Conservation (phyloP, 2,329 filamentous ascomycete genomes). For the Aureobasidium musti region DNA sequence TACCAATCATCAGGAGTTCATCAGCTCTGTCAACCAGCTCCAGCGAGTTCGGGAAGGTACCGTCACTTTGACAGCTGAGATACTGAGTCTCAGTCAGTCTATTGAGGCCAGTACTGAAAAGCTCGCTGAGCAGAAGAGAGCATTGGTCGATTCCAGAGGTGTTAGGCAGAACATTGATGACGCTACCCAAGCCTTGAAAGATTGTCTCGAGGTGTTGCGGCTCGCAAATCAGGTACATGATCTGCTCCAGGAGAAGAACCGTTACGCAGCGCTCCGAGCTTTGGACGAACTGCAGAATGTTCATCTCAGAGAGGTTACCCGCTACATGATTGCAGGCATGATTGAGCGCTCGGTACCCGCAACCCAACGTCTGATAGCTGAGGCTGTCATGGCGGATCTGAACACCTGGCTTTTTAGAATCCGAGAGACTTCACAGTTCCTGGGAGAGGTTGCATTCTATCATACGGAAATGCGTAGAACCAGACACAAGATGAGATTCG, state of each 20-base stretch:
- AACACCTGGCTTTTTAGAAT: conserved; percentile 97
- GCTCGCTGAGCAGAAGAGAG: conserved; percentile 90
- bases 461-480: conserved; percentile 86
- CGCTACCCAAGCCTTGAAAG: conserved; percentile 80
- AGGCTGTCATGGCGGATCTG: conserved; percentile 94
- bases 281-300: conserved; percentile 96
- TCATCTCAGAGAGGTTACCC: conserved; percentile 88
- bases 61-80: conserved; percentile 83
- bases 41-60: conserved; percentile 89
- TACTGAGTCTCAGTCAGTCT: conserved; percentile 87
- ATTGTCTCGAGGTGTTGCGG: conserved; percentile 87
- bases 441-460: conserved; percentile 95
- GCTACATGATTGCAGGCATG: conserved; percentile 91
- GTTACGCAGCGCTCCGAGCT: conserved; percentile 91
- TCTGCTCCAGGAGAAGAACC: conserved; percentile 85
- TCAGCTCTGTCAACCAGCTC: conserved; percentile 90
- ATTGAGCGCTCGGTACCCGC: conserved; percentile 95
- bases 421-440: conserved; percentile 90
- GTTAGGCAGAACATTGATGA: conserved; percentile 96
- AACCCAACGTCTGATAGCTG: conserved; percentile 88
- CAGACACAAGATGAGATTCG: conserved; percentile 78
- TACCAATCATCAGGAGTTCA: conserved; percentile 95
- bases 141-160: conserved; percentile 85
- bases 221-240: conserved; percentile 95
- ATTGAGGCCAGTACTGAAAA: conserved; percentile 95